Conservation (phyloP, 306 rosid species). For the Pueraria montana region DNA sequence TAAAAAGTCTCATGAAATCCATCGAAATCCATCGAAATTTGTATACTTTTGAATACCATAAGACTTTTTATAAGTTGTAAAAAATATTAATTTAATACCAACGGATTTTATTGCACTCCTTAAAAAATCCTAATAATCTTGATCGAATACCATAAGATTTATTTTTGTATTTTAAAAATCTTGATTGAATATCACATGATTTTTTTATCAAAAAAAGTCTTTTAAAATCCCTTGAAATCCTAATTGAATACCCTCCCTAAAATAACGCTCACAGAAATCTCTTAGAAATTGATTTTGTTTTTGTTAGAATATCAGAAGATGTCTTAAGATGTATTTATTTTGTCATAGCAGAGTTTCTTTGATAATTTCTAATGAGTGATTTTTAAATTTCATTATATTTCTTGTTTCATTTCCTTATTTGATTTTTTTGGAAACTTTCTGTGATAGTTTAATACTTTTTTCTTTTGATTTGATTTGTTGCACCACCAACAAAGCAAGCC, state of each 20-base stretch:
- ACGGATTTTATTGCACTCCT: no score
- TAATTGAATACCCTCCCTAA: neutral
- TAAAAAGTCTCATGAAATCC: no score
- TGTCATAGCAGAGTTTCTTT: neutral
- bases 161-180: no score
- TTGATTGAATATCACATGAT: no score
- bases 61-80: no score
- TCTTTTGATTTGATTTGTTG: conserved; percentile 3
- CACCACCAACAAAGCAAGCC: conserved; percentile 6
- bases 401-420: conserved; percentile 11
- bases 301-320: neutral
- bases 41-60: no score
- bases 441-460: neutral
- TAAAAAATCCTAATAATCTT: no score
- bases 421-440: neutral
- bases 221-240: no score
- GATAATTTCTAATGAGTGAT: neutral
- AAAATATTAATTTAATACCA: no score
- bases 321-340: neutral
- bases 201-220: no score
- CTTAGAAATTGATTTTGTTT: neutral
- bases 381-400: conserved; percentile 14
- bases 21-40: no score
- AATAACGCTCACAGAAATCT: neutral
- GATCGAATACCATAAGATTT: no score